Conservation (phyloP, 768 basidiomycete species). For the Calocybe gangraenosa region DNA sequence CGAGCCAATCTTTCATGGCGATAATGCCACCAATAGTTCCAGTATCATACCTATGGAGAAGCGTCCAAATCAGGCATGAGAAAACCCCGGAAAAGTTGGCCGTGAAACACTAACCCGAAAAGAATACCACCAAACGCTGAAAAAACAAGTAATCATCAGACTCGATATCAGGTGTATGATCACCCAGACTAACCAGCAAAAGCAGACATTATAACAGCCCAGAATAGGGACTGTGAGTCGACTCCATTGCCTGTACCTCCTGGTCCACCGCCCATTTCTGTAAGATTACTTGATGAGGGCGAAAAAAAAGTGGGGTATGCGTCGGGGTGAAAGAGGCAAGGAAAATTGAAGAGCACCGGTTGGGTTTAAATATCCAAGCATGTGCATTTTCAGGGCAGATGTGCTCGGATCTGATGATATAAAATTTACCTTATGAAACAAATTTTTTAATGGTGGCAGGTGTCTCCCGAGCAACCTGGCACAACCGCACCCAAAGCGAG, state of each 20-base stretch:
- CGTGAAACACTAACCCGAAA: conserved; percentile 28
- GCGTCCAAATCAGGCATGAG: no score
- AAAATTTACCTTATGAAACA: no score
- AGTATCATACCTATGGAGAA: conserved; percentile 80
- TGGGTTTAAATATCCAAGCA: neutral
- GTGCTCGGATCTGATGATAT: no score
- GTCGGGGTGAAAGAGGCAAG: conserved; percentile 5
- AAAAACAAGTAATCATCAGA: neutral
- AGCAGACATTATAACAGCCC: conserved; percentile 34
- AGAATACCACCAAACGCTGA: conserved; percentile 44
- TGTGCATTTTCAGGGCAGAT: neutral
- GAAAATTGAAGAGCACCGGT: neutral
- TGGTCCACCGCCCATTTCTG: conserved; percentile 26
- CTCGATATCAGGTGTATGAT: neutral
- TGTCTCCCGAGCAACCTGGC: no score
- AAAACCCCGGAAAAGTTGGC: conserved; percentile 19
- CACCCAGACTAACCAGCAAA: conserved; percentile 29
- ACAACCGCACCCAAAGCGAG: no score
- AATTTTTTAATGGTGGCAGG: no score
- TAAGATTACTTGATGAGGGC: conserved; percentile 2
- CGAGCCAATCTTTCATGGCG: conserved; percentile 55
- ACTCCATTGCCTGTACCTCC: conserved; percentile 29
- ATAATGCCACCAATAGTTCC: conserved; percentile 79
- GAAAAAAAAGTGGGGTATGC: neutral
- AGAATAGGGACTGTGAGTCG: conserved; percentile 23